These are phyloP conservation scores for Triticum dicoccoides DNA, from an alignment of 176 grass and related monocot genomes.

Conservation along the genomic window DNA sequence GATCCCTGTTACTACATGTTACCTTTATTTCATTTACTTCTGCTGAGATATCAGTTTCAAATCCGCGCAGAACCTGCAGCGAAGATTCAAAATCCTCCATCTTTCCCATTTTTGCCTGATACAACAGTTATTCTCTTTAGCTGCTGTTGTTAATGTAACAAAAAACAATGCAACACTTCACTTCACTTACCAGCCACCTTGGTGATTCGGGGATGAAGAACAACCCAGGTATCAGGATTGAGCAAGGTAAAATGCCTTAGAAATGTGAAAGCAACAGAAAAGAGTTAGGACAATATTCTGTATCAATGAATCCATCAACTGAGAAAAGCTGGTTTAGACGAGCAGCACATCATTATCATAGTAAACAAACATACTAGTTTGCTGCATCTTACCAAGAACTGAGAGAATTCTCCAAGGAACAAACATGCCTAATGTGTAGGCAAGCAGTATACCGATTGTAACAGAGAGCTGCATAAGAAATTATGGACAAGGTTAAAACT, in stretches of 20 bases:
- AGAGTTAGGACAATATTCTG: conserved; percentile 10
- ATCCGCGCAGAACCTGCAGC: conserved; percentile 92
- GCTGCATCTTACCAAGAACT: conserved; percentile 62
- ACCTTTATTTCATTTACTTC: conserved; percentile 99
- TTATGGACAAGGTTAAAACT: background rate
- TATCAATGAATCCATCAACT: background rate
- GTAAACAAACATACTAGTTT: conserved; percentile 13
- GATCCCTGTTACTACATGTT: background rate
- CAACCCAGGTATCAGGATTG: conserved; percentile 77
- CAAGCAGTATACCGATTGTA: conserved; percentile 85
- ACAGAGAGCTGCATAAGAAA: conserved; percentile 71
- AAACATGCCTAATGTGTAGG: conserved; percentile 91
- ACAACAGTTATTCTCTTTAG: conserved; percentile 29
- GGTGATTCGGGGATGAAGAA: conserved; percentile 98
- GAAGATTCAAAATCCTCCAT: conserved; percentile 93
- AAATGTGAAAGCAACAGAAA: conserved; percentile 23
- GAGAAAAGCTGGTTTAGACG: background rate
- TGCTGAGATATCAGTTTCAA: conserved; percentile 82
- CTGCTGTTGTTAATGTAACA: background rate
- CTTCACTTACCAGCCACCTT: conserved; percentile 94
- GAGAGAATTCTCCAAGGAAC: conserved; percentile 92
- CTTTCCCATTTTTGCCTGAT: conserved; percentile 97
- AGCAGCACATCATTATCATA: conserved; percentile 21
- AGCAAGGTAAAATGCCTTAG: conserved; percentile 82
- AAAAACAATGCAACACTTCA: background rate